Conservation (phyloP, 2,329 filamentous ascomycete species). For the Alternaria sp. region DNA sequence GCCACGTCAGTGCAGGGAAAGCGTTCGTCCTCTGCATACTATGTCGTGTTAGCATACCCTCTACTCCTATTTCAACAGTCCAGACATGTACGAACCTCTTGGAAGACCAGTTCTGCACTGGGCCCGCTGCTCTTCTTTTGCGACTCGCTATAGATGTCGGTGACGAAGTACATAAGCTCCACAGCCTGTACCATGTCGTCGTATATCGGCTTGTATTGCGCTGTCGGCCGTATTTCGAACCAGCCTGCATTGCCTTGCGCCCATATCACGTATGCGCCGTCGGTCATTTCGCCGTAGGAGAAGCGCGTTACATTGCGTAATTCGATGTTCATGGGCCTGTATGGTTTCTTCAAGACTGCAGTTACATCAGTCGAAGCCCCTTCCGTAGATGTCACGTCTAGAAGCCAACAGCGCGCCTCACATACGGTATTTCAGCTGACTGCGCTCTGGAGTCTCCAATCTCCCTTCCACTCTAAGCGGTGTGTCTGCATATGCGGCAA, state of each 20-base stretch:
- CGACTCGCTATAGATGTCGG: conserved; percentile 63
- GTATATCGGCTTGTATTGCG: conserved; percentile 65
- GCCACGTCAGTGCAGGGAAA: conserved; percentile 36
- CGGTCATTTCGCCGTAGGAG: conserved; percentile 63
- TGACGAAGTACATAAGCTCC: conserved; percentile 68
- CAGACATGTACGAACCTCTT: conserved; percentile 41
- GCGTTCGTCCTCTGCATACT: conserved; percentile 50
- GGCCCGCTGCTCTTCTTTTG: conserved; percentile 52
- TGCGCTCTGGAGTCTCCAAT: conserved; percentile 54
- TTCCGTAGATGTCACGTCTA: not conserved
- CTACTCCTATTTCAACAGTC: not conserved
- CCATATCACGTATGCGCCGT: conserved; percentile 69
- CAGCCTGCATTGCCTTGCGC: conserved; percentile 70
- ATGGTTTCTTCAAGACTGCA: conserved; percentile 47
- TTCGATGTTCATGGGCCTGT: conserved; percentile 58
- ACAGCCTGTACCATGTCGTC: conserved; percentile 70
- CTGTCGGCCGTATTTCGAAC: conserved; percentile 71
- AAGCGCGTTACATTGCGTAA: conserved; percentile 61
- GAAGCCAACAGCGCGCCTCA: conserved; percentile 6
- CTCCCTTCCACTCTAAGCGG: conserved; percentile 69
- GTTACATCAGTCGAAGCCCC: conserved; percentile 18
- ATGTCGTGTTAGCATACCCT: conserved; percentile 16
- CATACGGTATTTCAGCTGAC: conserved; percentile 44
- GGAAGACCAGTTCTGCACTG: conserved; percentile 52
- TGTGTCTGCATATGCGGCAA: conserved; percentile 67